Evolutionary conservation across 805 yeast genomes (phyloP).

Genomic region (Pichia nanzhaoensis): DNA sequence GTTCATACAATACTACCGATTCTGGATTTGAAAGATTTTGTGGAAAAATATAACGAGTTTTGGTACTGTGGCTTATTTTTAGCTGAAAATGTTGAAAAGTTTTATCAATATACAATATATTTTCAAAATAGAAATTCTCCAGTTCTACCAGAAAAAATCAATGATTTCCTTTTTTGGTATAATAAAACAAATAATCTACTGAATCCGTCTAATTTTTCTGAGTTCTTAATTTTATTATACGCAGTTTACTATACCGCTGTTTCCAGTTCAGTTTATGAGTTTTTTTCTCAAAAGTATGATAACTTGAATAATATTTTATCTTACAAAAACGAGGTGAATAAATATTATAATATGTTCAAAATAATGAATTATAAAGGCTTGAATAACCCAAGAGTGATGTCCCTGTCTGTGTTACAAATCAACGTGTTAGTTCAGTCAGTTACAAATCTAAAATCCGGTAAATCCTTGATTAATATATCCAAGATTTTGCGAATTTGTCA

Average conservation of each 20-base stretch:
- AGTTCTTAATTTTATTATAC: conserved; percentile 19
- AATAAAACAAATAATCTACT: conserved; percentile 25
- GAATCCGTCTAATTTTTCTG: conserved; percentile 17
- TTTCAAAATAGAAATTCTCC: conserved; percentile 6
- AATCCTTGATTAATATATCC: conserved; percentile 19
- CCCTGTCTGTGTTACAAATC: conserved; percentile 19
- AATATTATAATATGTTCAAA: conserved; percentile 16
- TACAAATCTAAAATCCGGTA: conserved; percentile 22
- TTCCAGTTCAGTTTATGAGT: conserved; percentile 15
- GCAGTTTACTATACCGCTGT: conserved; percentile 19
- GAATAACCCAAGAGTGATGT: conserved; percentile 22
- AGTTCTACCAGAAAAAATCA: conserved; percentile 15
- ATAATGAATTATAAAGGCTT: conserved; percentile 15
- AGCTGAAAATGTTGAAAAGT: conserved; percentile 17
- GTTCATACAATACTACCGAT: conserved; percentile 54
- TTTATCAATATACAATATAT: conserved; percentile 15
- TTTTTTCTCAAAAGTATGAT: conserved; percentile 9
- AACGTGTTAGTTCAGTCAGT: conserved; percentile 22
- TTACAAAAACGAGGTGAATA: conserved; percentile 18
- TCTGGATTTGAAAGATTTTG: conserved; percentile 40
- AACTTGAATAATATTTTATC: conserved; percentile 10
- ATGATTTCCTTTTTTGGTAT: conserved; percentile 40
- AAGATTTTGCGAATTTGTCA: conserved; percentile 23
- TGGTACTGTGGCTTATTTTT: conserved; percentile 36
- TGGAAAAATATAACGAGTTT: conserved; percentile 35